These are phyloP conservation scores for Zelopaecilomyces penicillatus DNA, from an alignment of 2,329 filamentous ascomycete species.

Conservation along the genomic window DNA sequence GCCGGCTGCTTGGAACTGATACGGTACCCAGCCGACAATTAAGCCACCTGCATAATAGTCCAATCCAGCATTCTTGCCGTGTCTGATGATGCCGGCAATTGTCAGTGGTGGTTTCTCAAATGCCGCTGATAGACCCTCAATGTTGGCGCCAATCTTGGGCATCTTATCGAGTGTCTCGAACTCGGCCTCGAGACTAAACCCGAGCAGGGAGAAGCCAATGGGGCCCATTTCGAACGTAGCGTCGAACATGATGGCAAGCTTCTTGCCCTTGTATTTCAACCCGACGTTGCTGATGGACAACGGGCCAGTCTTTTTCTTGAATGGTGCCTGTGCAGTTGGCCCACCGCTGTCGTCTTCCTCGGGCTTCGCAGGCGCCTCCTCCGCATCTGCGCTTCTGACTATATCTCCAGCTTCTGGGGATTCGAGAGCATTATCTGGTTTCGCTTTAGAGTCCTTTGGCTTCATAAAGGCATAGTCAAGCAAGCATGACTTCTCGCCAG, in stretches of 20 bases:
- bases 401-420: background rate
- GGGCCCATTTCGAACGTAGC: constrained; percentile 28
- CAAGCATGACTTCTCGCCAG: constrained; percentile 5
- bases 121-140: background rate
- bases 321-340: constrained; percentile 10
- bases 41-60: background rate
- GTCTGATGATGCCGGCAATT: background rate
- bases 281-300: constrained; percentile 26
- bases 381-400: background rate
- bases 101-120: background rate
- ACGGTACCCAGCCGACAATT: background rate
- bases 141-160: no score
- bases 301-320: constrained; percentile 22
- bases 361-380: background rate
- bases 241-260: constrained; percentile 22
- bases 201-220: constrained; percentile 23
- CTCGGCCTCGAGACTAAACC: constrained; percentile 20
- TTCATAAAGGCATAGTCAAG: constrained; percentile 19
- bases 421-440: background rate
- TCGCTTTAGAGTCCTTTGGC: background rate
- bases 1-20: background rate
- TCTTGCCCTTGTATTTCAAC: constrained; percentile 23
- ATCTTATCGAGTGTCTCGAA: no score
- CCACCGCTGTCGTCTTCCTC: background rate
- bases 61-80: background rate